phyloP scores from a whole-genome alignment of 306 rosid species.

The Dalbergia cochinchinensis region DNA sequence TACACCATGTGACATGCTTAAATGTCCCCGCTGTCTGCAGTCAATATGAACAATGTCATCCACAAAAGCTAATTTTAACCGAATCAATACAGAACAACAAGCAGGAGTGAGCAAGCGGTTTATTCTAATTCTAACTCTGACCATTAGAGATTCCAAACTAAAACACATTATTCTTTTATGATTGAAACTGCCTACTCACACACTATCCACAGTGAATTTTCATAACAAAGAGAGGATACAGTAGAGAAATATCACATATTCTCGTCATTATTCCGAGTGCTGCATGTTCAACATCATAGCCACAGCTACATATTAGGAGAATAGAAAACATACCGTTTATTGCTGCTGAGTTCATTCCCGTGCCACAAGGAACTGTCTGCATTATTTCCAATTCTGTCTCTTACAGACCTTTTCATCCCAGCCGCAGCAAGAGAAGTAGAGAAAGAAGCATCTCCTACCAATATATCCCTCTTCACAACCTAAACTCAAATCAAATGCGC shows the following conservation, averaged over 20 bases:
- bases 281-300: background rate
- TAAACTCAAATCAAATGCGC: constrained; percentile 41
- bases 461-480: constrained; percentile 86
- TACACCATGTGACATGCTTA: constrained; percentile 53
- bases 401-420: constrained; percentile 85
- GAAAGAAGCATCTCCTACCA: constrained; percentile 56
- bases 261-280: background rate
- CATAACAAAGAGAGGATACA: constrained; percentile 8
- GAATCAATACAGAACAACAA: constrained; percentile 4
- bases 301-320: constrained; percentile 3
- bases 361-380: constrained; percentile 56
- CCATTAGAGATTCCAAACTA: background rate
- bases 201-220: background rate
- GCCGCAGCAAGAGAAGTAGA: constrained; percentile 48
- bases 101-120: background rate
- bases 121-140: background rate
- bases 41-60: constrained; percentile 35
- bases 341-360: constrained; percentile 57
- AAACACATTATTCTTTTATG: background rate
- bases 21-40: constrained; percentile 76
- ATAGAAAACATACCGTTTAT: constrained; percentile 69
- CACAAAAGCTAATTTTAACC: constrained; percentile 23
- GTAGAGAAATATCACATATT: background rate
- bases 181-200: background rate
- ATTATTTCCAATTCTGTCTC: constrained; percentile 84